Conservation (phyloP, 495 filamentous ascomycete species). For the Pyrenula massariospora region DNA sequence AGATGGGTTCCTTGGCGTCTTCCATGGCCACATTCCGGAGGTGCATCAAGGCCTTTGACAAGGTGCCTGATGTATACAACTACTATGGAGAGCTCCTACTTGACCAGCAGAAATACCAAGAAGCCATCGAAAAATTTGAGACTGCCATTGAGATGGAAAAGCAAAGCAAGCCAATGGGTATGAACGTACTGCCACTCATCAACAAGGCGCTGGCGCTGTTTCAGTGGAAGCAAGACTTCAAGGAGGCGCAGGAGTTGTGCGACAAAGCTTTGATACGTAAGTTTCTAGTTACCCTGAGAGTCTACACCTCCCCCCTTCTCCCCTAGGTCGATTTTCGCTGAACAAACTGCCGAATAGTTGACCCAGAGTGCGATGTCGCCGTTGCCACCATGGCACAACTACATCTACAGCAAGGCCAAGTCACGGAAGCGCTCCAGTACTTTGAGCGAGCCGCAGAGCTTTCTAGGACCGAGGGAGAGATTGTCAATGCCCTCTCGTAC, state of each 20-base stretch:
- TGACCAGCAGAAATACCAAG: conserved; percentile 88
- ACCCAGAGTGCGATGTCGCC: conserved; percentile 97
- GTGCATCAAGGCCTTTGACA: conserved; percentile 96
- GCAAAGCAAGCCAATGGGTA: conserved; percentile 77
- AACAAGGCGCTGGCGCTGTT: conserved; percentile 96
- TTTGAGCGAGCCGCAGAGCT: conserved; percentile 94
- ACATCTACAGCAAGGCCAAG: conserved; percentile 95
- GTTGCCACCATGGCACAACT: conserved; percentile 99
- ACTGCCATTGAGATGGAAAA: conserved; percentile 97
- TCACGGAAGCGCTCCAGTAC: conserved; percentile 88
- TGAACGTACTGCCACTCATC: conserved; percentile 95
- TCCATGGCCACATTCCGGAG: conserved; percentile 97
- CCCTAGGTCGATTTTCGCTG: conserved; percentile 1
- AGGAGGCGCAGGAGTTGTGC: conserved; percentile 90
- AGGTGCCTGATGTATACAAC: conserved; percentile 96
- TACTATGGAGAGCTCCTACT: conserved; percentile 98
- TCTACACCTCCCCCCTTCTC: neutral
- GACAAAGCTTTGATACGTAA: conserved; percentile 94
- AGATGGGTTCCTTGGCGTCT: conserved; percentile 96
- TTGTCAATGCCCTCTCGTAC: conserved; percentile 92
- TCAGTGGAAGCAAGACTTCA: conserved; percentile 95
- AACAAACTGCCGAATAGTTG: conserved; percentile 47
- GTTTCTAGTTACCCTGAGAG: conserved; percentile 17
- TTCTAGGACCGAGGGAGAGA: conserved; percentile 88
- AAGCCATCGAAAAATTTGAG: conserved; percentile 97